phyloP scores from a whole-genome alignment of 75 land plant genomes.

The Cryptomeria japonica region DNA sequence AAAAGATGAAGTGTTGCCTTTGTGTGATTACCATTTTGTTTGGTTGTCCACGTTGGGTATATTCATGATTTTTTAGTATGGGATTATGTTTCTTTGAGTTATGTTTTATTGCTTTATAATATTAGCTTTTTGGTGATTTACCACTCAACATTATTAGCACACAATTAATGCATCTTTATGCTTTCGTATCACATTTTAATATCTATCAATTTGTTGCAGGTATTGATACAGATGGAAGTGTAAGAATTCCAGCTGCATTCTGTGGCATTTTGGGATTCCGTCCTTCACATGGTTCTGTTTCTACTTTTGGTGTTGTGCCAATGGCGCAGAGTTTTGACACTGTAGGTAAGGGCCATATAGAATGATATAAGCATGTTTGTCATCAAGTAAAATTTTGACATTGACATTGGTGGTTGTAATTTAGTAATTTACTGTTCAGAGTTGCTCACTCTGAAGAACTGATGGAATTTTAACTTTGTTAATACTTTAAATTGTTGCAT shows the following conservation, averaged over 20 bases:
- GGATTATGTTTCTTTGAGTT: neutral
- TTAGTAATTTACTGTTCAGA: neutral
- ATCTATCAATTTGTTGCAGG: slow-evolving; percentile 44
- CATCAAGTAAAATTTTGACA: neutral
- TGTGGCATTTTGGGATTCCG: slow-evolving; percentile 96
- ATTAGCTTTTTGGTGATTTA: neutral
- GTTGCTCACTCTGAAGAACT: neutral
- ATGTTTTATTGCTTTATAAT: neutral
- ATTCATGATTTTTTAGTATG: neutral
- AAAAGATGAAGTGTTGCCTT: neutral
- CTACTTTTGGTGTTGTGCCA: slow-evolving; percentile 70
- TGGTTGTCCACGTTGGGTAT: neutral
- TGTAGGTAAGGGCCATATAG: slow-evolving; percentile 53
- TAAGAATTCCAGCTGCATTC: slow-evolving; percentile 88
- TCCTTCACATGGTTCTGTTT: slow-evolving; percentile 87
- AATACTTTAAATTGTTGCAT: neutral
- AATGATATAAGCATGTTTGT: slow-evolving; percentile 1
- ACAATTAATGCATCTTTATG: neutral
- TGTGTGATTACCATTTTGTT: neutral
- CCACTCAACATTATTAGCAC: neutral
- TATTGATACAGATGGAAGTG: slow-evolving; percentile 83
- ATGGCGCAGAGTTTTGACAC: slow-evolving; percentile 89
- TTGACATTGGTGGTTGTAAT: neutral
- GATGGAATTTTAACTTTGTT: neutral
- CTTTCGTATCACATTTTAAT: neutral